Evolutionary conservation across 2,329 filamentous ascomycete genomes (phyloP), one percentile per base, ranked within the genome.

Genomic region (Cladophialophora psammophila): DNA sequence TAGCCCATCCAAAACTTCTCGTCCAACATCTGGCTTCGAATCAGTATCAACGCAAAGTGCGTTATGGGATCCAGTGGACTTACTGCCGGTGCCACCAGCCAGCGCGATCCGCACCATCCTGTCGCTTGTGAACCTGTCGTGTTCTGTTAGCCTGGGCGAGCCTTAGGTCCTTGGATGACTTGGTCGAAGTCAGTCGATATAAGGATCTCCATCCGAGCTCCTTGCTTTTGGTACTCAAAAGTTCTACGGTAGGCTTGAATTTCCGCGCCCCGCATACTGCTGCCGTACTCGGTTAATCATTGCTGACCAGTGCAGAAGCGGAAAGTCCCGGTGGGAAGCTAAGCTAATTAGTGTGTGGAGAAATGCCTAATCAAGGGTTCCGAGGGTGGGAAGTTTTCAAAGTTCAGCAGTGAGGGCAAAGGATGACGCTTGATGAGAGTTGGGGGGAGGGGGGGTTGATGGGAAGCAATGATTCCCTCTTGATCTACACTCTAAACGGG

Each of bases 1-100:
- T 0, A 87, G 77, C 3, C 76, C 79, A 65, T 87, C 84, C 18
- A 87, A 75, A 9, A 88, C 73, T 72, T 87, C 85, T 48, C 76
- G 79, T 2, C 82, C 83, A 55, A 88, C 81, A 64, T 85, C 85
- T 87, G 50, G n/a, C 26, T 26, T 36, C 20, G 57, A n/a, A 65
- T 20, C 18, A 2, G 69, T 42, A 31, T 15, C 58, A 63, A 56
- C 18, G 53, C 15, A 36, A 12, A 55, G 20, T 26, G n/a, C 10
- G 67, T 52, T 18, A 8, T 63, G 15, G 48, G 26, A 26, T 65
- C 34, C 9, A 15, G 12, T 48, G 32, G 70, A 72, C 78, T 31
- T 72, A 83, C 82, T 72, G 13, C 82, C 81, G 15, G 80, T 79
- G 35, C 81, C 82, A 53, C 82, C 82, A 45, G 81, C 82, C 10